These are phyloP conservation scores for Wickerhamomyces subpelliculosus DNA, from an alignment of 805 yeast genomes.

Conservation along the genomic window DNA sequence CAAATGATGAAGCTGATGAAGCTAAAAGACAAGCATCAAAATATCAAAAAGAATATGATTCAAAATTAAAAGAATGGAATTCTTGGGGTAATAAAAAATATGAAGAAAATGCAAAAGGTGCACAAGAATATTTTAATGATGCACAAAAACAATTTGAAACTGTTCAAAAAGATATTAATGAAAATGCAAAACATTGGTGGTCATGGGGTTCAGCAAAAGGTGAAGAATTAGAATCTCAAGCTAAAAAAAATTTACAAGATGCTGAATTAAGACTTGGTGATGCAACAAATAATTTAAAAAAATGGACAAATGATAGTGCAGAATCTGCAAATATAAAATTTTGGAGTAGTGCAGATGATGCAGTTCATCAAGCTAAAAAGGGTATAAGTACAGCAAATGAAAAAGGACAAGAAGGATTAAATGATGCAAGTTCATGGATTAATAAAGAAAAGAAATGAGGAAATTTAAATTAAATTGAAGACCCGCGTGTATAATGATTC, in stretches of 20 bases:
- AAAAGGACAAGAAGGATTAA: slow-evolving; percentile 15
- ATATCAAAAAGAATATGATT: slow-evolving; percentile 2
- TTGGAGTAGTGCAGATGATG: slow-evolving; percentile 25
- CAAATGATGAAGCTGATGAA: slow-evolving; percentile 30
- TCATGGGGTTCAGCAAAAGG: slow-evolving; percentile 31
- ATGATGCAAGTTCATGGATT: slow-evolving; percentile 17
- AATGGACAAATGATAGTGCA: slow-evolving; percentile 21
- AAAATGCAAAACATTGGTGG: slow-evolving; percentile 29
- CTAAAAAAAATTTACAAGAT: slow-evolving; percentile 24
- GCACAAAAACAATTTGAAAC: slow-evolving; percentile 25
- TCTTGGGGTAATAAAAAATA: slow-evolving; percentile 19
- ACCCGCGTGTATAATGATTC: too few species aligned
- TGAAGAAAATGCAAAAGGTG: slow-evolving; percentile 18
- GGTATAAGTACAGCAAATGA: slow-evolving; percentile 19
- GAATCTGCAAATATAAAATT: slow-evolving; percentile 20
- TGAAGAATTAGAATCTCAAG: slow-evolving; percentile 25
- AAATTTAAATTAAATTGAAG: too few species aligned
- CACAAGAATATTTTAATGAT: slow-evolving; percentile 23
- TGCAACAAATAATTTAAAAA: slow-evolving; percentile 11
- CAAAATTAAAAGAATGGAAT: slow-evolving; percentile 7
- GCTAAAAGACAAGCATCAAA: slow-evolving; percentile 3
- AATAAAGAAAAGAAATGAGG: slow-evolving; percentile 12
- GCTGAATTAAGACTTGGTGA: slow-evolving; percentile 15
- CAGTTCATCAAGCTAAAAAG: slow-evolving; percentile 19
- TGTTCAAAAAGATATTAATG: slow-evolving; percentile 27